Conservation (phyloP, 164 flowering plant genomes). For the Annona squamosa region DNA sequence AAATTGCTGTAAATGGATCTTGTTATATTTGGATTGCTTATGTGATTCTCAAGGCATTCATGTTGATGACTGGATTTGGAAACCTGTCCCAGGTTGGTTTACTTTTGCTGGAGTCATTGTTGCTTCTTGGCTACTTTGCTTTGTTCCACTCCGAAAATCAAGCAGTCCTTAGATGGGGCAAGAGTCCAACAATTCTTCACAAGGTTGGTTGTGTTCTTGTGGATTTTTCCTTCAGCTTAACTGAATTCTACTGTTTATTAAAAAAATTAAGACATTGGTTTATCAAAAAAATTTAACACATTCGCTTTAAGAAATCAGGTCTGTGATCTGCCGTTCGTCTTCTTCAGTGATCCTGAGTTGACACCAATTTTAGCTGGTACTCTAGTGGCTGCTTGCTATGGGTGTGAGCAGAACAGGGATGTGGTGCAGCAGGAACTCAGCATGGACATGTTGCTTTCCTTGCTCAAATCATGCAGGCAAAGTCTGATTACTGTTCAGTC, state of each 20-base stretch:
- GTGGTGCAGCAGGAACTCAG: constrained; percentile 87
- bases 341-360: constrained; percentile 86
- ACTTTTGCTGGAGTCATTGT: constrained; percentile 68
- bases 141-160: constrained; percentile 81
- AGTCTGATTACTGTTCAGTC: constrained; percentile 23
- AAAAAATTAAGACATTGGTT: not conserved
- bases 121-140: constrained; percentile 76
- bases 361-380: constrained; percentile 82
- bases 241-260: not conserved
- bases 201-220: constrained; percentile 45
- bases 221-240: not conserved
- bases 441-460: constrained; percentile 75
- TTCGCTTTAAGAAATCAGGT: constrained; percentile 38
- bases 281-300: constrained; percentile 16
- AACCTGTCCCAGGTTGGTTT: constrained; percentile 52
- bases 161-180: constrained; percentile 95
- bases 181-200: constrained; percentile 90
- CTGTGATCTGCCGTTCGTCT: constrained; percentile 87
- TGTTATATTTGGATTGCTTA: not conserved
- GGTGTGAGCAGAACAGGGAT: constrained; percentile 76
- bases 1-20: not conserved
- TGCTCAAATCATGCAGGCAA: constrained; percentile 68
- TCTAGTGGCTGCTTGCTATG: constrained; percentile 77
- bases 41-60: constrained; percentile 5
- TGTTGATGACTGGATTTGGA: not conserved